Evolutionary conservation across 2,329 filamentous ascomycete genomes (phyloP), one percentile per base, ranked within the genome.

Genomic region (Xylaria sp.): DNA sequence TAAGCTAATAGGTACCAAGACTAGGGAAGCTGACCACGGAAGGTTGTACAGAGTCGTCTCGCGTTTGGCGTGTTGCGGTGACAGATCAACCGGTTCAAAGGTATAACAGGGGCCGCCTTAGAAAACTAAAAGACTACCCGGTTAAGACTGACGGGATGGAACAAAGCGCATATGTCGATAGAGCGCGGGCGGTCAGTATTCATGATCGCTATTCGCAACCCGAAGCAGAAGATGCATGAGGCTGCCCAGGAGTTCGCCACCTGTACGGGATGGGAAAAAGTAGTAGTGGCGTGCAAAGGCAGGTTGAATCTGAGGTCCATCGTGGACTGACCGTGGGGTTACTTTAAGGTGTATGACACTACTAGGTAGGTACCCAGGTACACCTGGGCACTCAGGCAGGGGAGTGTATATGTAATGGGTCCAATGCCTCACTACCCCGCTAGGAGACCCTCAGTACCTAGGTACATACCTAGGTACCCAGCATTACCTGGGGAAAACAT

Each of bases 101-200:
- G 47, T 27, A n/a, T 35, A 21, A 51, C 47, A 27, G 19, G 29
- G 31, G 31, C 47, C n/a, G 6, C 21, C 13, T 35, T 23, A 11
- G 37, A 35, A 35, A 29, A 17, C n/a, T 40, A 17, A 19, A 31
- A 43, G 37, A 33, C 25, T 21, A 31, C 38, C 19, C 9, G 40
- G 40, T 11, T 54, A 29, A 5, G 9, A 29, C 19, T 35, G 13
- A 13, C 15, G 19, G 52, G 7, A 19, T 23, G 5, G 29, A 37
- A 54, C 52, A 54, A 54, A 37, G 49, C 49, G 43, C 4, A n/a
- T 31, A 17, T 17, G 21, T 8, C 15, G 37, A 53, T 29, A 53
- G n/a, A n/a, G n/a, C n/a, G n/a, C n/a, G n/a, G n/a, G n/a, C n/a
- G n/a, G n/a, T n/a, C n/a, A n/a, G n/a, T n/a, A n/a, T n/a, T n/a